Evolutionary conservation across 2,329 filamentous ascomycete genomes (phyloP).

Genomic region (Diaporthe caulivora): DNA sequence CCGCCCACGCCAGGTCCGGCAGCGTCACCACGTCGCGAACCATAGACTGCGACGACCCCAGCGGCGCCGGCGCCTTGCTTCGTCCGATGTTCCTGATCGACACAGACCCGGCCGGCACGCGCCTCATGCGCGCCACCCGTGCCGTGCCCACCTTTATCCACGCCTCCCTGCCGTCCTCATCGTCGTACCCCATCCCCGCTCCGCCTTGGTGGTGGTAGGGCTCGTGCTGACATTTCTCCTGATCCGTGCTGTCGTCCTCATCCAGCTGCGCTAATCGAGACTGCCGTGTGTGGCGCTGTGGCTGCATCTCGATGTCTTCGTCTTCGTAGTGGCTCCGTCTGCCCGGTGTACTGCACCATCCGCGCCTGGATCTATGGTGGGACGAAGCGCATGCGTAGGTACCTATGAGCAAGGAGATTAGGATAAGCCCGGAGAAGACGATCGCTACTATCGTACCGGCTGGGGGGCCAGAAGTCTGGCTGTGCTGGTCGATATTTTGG

Average conservation of each 20-base stretch:
- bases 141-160: constrained; percentile 10
- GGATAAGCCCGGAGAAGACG: constrained; percentile 1
- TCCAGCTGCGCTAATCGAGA: neutral
- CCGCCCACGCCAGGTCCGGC: constrained; percentile 31
- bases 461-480: neutral
- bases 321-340: neutral
- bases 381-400: neutral
- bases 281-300: neutral
- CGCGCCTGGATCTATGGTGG: neutral
- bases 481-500: neutral
- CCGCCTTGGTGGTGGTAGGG: neutral
- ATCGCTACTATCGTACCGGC: constrained; percentile 23
- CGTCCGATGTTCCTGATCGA: constrained; percentile 27
- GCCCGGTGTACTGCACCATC: neutral
- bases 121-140: constrained; percentile 1
- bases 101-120: constrained; percentile 14
- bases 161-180: neutral
- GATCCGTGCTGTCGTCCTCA: neutral
- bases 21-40: constrained; percentile 25
- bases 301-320: constrained; percentile 17
- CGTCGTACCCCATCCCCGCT: constrained; percentile 16
- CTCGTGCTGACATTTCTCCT: neutral
- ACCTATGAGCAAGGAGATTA: constrained; percentile 13
- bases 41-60: constrained; percentile 8
- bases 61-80: neutral